Conservation (phyloP, 805 yeast species). For the Metschnikowia vanudenii region DNA sequence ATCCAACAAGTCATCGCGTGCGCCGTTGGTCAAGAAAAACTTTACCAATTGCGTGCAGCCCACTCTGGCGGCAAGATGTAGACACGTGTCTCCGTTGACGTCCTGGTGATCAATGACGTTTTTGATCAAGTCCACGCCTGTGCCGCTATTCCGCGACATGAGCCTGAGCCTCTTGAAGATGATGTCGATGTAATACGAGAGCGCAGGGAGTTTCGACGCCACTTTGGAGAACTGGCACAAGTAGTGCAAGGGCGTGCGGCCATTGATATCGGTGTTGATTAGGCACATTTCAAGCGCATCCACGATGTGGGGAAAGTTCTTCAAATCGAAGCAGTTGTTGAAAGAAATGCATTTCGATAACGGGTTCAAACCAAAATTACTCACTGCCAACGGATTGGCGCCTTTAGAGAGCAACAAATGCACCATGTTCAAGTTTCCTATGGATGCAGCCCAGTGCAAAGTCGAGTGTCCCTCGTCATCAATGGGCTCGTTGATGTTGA, state of each 20-base stretch:
- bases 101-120: constrained; percentile 76
- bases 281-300: constrained; percentile 74
- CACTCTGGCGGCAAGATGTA: constrained; percentile 70
- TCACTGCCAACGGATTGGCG: constrained; percentile 56
- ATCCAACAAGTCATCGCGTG: constrained; percentile 52
- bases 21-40: constrained; percentile 82
- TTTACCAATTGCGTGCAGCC: constrained; percentile 75
- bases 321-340: constrained; percentile 80
- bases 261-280: constrained; percentile 70
- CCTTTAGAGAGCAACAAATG: constrained; percentile 75
- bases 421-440: constrained; percentile 79
- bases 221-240: constrained; percentile 69
- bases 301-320: constrained; percentile 75
- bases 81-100: constrained; percentile 77
- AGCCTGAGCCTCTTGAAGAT: constrained; percentile 69
- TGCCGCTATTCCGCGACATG: constrained; percentile 28
- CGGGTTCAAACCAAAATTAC: constrained; percentile 78
- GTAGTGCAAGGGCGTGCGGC: constrained; percentile 83
- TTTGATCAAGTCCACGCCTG: constrained; percentile 54
- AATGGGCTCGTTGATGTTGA: constrained; percentile 71
- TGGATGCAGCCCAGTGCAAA: constrained; percentile 96
- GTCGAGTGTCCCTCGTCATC: constrained; percentile 95
- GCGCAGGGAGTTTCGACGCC: constrained; percentile 70
- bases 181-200: constrained; percentile 77
- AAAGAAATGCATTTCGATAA: constrained; percentile 80